Evolutionary conservation across 352 stramenopile species (phyloP), one percentile per base, ranked within the genome.

Genomic region (Phytophthora gonapodyides): DNA sequence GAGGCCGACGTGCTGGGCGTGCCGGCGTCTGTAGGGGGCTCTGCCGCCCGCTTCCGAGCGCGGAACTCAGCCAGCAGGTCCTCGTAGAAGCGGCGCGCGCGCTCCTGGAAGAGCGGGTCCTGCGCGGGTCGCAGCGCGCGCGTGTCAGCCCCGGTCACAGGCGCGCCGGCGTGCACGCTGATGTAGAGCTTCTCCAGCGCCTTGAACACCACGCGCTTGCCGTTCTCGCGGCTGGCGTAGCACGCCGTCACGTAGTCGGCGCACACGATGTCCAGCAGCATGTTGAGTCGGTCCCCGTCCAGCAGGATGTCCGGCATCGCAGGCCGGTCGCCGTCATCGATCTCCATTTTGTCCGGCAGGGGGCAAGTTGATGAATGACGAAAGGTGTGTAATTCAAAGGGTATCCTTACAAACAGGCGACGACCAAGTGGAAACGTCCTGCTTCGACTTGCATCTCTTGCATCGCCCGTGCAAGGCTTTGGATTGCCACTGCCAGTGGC

Each of bases 241-340:
- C 84, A 88, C 19, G 86, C 86, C 12, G 84, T 95, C 61, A 95
- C 82, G 71, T 91, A 95, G 77, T 95, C 84, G 17, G 79, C 82
- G 62, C 83, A 93, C 60, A 93, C 84, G 37, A 93, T 79, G 59
- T 95, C 86, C 43, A 95, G 78, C 52, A 95, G 67, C 83, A 94
- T 89, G 64, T 87, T 87, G 43, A 94, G 78, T 4, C 83, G 76
- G 67, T 94, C 85, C 36, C 63, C 79, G 52, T 93, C 83, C 49
- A 92, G 80, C 47, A 90, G 55, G 24, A 90, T 75, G 55, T 87
- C 79, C 13, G 76, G 75, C 37, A 88, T 73, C 60, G 42, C 42
- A 24, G 64, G 68, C 11, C 64, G 35, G 38, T 65, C 49, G 27
- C 70, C 68, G 13, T 59, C 50, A n/a, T 68, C 62, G 61, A 67